Percentiles rank a stretch among this genome's conserved stretches.
Conservation (phyloP, 2,329 filamentous ascomycete species). For the Penicillium sp. region DNA sequence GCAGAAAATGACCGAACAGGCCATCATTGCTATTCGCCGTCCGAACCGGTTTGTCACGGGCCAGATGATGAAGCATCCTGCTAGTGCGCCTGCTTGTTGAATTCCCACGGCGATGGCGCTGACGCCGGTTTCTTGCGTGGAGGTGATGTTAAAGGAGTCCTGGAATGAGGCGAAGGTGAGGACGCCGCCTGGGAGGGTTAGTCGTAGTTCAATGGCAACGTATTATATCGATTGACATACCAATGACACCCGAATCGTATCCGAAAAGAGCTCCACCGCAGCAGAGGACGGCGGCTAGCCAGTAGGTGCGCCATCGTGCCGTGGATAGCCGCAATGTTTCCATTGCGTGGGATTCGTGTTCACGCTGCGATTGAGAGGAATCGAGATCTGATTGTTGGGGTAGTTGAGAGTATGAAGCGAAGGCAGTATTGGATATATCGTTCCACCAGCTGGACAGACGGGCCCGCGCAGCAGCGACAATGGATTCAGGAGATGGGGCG, state of each 20-base stretch:
- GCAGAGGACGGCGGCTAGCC: conserved; percentile 56
- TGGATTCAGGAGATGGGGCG: conserved; percentile 14
- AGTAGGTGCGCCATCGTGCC: conserved; percentile 55
- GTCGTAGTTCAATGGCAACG: neutral
- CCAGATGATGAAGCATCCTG: conserved; percentile 56
- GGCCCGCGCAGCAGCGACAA: conserved; percentile 11
- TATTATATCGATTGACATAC: conserved; percentile 24
- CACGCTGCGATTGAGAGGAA: conserved; percentile 2
- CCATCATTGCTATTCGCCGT: conserved; percentile 50
- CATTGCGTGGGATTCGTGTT: conserved; percentile 11
- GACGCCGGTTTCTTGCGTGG: conserved; percentile 45
- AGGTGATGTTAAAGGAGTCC: conserved; percentile 47
- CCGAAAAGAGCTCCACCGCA: conserved; percentile 54
- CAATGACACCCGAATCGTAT: conserved; percentile 51
- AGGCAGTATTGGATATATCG: neutral
- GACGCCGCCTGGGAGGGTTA: conserved; percentile 44
- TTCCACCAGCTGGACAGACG: conserved; percentile 20
- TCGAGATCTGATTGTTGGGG: conserved; percentile 17
- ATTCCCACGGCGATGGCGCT: conserved; percentile 57
- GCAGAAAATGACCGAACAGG: conserved; percentile 53
- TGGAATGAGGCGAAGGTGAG: conserved; percentile 52
- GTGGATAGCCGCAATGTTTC: conserved; percentile 18
- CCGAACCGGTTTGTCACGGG: conserved; percentile 54
- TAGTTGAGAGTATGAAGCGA: conserved; percentile 20
- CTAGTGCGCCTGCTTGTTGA: conserved; percentile 58